phyloP scores from a whole-genome alignment of 768 basidiomycete genomes.

The Sarcodon sp. region DNA sequence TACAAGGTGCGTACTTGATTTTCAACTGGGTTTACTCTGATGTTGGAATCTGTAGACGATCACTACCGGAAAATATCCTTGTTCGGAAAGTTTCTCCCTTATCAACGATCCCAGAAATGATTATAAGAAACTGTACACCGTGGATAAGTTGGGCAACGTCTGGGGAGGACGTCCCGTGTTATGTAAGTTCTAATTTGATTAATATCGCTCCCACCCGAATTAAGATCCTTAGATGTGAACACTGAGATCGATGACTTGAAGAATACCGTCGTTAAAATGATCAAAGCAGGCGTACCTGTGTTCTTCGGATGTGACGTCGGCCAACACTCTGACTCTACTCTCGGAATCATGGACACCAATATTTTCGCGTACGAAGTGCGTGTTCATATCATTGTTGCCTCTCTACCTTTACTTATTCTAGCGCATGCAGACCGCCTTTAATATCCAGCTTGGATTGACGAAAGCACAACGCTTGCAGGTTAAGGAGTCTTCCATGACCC shows the following conservation, averaged over 20 bases:
- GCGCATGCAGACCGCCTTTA: conserved; percentile 60
- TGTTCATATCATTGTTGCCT: not conserved
- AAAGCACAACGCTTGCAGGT: conserved; percentile 80
- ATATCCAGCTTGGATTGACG: conserved; percentile 64
- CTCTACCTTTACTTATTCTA: not conserved
- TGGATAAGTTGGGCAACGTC: conserved; percentile 86
- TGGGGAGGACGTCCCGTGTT: conserved; percentile 78
- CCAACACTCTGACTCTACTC: conserved; percentile 54
- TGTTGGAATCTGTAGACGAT: not conserved
- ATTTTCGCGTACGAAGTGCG: conserved; percentile 73
- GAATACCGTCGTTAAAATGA: conserved; percentile 65
- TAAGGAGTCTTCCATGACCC: conserved; percentile 86
- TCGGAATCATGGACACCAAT: conserved; percentile 80
- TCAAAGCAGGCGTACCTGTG: conserved; percentile 81
- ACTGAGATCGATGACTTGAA: conserved; percentile 77
- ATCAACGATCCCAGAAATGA: conserved; percentile 91
- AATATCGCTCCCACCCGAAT: not conserved
- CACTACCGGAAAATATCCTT: conserved; percentile 15
- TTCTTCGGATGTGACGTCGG: conserved; percentile 98
- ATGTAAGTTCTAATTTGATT: conserved; percentile 36
- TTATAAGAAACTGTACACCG: conserved; percentile 77
- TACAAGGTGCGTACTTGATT: conserved; percentile 27
- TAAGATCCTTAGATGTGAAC: conserved; percentile 61
- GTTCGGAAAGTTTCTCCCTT: conserved; percentile 74
- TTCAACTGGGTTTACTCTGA: not conserved